phyloP scores from a whole-genome alignment of 208 protist species.

The Herpetomonas tarakana region DNA sequence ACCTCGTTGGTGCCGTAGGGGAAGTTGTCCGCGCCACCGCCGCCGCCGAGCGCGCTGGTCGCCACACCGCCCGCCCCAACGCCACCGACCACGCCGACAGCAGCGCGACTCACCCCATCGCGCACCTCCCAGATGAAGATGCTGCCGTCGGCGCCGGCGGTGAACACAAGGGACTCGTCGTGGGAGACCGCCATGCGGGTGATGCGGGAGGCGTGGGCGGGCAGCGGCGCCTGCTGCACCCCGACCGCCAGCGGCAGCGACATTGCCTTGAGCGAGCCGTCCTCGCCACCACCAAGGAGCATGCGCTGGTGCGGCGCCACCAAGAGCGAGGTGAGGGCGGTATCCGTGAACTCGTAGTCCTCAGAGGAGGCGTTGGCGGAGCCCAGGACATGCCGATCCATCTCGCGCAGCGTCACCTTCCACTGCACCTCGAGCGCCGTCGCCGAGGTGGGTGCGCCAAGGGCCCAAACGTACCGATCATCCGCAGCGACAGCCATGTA shows the following conservation, averaged over 20 bases:
- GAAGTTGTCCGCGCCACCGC: constrained; percentile 14
- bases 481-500: constrained; percentile 88
- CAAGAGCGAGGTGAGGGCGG: constrained; percentile 53
- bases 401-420: constrained; percentile 90
- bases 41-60: constrained; percentile 17
- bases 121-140: constrained; percentile 87
- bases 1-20: constrained; percentile 77
- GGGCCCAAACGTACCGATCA: constrained; percentile 84
- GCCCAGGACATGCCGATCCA: constrained; percentile 62
- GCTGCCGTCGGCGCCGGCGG: constrained; percentile 84
- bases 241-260: constrained; percentile 80
- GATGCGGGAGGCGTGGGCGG: constrained; percentile 71
- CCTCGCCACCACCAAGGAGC: constrained; percentile 89
- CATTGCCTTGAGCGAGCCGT: constrained; percentile 90
- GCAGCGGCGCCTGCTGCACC: constrained; percentile 64
- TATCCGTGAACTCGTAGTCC: constrained; percentile 85
- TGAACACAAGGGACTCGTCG: constrained; percentile 92
- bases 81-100: background rate
- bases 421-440: constrained; percentile 59
- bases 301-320: constrained; percentile 87
- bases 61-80: constrained; percentile 5
- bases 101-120: constrained; percentile 49
- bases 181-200: constrained; percentile 83
- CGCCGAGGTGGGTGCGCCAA: constrained; percentile 76
- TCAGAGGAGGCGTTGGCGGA: constrained; percentile 23